Conservation (phyloP, 1,139 yeast species). For the Debaryomycetaceae sp. region DNA sequence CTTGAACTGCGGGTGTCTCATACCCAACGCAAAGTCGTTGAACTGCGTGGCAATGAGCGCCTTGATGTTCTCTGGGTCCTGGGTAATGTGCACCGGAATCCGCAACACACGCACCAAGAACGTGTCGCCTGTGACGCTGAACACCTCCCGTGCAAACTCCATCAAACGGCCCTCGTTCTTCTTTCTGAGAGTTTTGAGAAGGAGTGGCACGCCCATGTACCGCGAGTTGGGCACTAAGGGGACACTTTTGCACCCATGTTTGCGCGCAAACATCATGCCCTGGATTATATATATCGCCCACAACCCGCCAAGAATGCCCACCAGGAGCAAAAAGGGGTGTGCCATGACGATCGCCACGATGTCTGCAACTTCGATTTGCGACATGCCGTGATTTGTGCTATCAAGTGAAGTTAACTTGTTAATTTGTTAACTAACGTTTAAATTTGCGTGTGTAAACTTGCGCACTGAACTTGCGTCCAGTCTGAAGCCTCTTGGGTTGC, state of each 20-base stretch:
- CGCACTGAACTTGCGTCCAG: too few relatives aligned
- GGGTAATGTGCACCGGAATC: slow-evolving; percentile 16
- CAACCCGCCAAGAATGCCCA: not conserved
- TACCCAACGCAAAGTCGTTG: slow-evolving; percentile 49
- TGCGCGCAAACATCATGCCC: slow-evolving; percentile 5
- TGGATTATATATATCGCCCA: not conserved
- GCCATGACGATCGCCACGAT: too few relatives aligned
- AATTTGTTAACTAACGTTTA: too few relatives aligned
- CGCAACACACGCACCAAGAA: slow-evolving; percentile 38
- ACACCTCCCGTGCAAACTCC: slow-evolving; percentile 15
- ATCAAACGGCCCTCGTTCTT: slow-evolving; percentile 23
- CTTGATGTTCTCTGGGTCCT: slow-evolving; percentile 32
- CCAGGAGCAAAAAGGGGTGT: not conserved
- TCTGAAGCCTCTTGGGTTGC: too few relatives aligned
- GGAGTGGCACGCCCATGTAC: slow-evolving; percentile 15
- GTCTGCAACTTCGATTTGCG: too few relatives aligned
- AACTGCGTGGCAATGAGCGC: slow-evolving; percentile 43
- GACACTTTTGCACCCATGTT: slow-evolving; percentile 20
- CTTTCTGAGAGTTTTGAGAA: slow-evolving; percentile 14
- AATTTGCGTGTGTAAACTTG: too few relatives aligned
- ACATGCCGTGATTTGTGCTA: too few relatives aligned
- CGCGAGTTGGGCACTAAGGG: slow-evolving; percentile 7
- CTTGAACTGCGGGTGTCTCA: slow-evolving; percentile 37
- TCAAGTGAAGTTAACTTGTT: too few relatives aligned
- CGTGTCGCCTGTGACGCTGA: slow-evolving; percentile 10